Base-by-base conservation (phyloP, 1,139 yeast species). In the Debaryomyces psychrophilus region DNA sequence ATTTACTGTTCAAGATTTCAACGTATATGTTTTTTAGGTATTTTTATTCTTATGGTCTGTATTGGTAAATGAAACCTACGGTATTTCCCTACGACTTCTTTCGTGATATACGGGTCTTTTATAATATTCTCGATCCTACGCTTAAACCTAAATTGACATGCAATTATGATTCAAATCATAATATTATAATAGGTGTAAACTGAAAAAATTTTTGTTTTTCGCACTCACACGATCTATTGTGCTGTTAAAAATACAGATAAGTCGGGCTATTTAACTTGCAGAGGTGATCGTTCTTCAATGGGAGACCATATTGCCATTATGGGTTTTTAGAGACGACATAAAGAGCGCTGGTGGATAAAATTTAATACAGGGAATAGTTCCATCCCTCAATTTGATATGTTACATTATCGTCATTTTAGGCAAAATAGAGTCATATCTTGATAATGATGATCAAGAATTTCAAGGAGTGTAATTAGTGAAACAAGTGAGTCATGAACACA, bases 1-100 rank as follows among this genome's bases (percentile, higher is more conserved):
- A 89, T 88, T 44, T 45, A 44, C 38, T 27, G 22, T 34, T 35
- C 28, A 3, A 37, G 23, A 11, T 27, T 37, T 37, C 41, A 29
- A 18, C 25, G 22, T 31, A 27, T 40, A 26, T 33, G 17, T 33
- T 14, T 29, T 14, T 26, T 31, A 27, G 25, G 36, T 40, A 37
- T 42, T 18, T 34, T 12, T 18, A 20, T 35, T 36, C 26, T 31
- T 28, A 37, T 37, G 20, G 17, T 36, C 26, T 31, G 9, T 40
- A 40, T 34, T 33, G 27, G 33, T 33, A 37, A 28, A 37, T 28
- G 41, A 28, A 37, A 37, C 41, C 41, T 15, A n/a, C 18, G 11
- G 8, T 37, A 26, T 37, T 11, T 37, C 31, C 14, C 40, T 25
- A 23, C 5, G 15, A 37, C 9, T 6, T 14, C 3, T 26, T 15